These are phyloP conservation scores for Mycena metata DNA, from an alignment of 768 basidiomycete genomes.

Conservation along the genomic window DNA sequence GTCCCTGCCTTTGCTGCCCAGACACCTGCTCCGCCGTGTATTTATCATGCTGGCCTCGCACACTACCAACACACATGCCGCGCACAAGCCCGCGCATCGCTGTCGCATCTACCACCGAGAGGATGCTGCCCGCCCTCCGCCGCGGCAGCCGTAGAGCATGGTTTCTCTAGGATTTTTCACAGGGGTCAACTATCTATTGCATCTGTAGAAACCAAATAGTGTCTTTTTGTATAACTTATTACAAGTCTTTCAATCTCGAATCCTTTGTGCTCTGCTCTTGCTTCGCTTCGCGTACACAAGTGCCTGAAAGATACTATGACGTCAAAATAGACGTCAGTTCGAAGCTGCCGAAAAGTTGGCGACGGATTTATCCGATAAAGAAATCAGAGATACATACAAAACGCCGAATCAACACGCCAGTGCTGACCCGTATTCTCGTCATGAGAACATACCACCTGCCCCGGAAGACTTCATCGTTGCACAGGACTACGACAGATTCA, in stretches of 20 bases:
- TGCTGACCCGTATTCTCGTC: neutral
- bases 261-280: neutral
- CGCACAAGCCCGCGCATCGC: no score
- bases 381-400: neutral
- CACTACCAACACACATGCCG: neutral
- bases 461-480: neutral
- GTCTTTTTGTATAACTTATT: slow-evolving; percentile 30
- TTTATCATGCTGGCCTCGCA: slow-evolving; percentile 21
- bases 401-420: neutral
- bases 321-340: neutral
- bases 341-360: no score
- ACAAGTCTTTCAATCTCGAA: slow-evolving; percentile 16
- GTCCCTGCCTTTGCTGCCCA: neutral
- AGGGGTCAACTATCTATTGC: slow-evolving; percentile 17
- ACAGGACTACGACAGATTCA: slow-evolving; percentile 4
- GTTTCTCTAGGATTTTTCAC: slow-evolving; percentile 1
- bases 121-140: slow-evolving; percentile 18
- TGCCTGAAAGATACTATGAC: slow-evolving; percentile 7
- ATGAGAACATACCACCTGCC: slow-evolving; percentile 12
- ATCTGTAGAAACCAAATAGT: slow-evolving; percentile 11
- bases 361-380: no score
- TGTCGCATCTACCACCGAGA: neutral
- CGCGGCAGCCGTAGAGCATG: slow-evolving; percentile 18
- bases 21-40: slow-evolving; percentile 14
- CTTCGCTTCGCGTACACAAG: neutral